Base-by-base conservation (phyloP, 257 asterid species). In the Jaltomata sinuosa region DNA sequence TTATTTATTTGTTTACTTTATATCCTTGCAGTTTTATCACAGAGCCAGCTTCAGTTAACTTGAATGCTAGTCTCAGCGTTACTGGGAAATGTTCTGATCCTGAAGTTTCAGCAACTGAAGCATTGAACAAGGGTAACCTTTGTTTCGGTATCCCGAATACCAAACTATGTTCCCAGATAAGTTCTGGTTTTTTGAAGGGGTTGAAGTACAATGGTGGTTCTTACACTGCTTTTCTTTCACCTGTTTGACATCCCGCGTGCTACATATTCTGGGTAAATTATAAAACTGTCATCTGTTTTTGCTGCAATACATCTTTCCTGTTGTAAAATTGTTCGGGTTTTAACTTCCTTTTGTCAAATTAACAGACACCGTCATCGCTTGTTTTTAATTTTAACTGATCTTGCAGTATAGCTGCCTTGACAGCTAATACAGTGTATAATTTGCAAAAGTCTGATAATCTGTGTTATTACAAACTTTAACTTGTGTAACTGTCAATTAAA, bases 21-120 rank as follows among this genome's bases (percentile, higher is more conserved):
- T 81, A 69, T 32, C 25, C 55, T 57, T 91, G 92, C 97, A 96
- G 99, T 83, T 94, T 96, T 82, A 86, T 81, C 83, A 90, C 96
- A 0, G 95, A 92, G 76, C 86, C 94, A 47, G 84, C 90, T 1
- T 93, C 98, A 38, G 80, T 88, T 69, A 97, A 95, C 84, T 91
- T 96, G 91, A 96, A 96, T 80, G 83, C 88, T 74, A 96, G 97
- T 89, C 86, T 94, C 84, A 90, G 87, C 80, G 42, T 32, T 36
- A 79, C 82, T 29, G 76, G 54, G 49, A 88, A 88, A 67, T 87
- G 83, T 80, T 84, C 88, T 31, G 74, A 86, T 42, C 87, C 87
- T 77, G 88, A 83, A 85, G 84, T 84, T 4, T 79, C 86, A 67
- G 87, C 84, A 81, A 88, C 80, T 9, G 84, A 85, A 42, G 82